Conservation (phyloP, 345 rosid species). For the Laguncularia racemosa region DNA sequence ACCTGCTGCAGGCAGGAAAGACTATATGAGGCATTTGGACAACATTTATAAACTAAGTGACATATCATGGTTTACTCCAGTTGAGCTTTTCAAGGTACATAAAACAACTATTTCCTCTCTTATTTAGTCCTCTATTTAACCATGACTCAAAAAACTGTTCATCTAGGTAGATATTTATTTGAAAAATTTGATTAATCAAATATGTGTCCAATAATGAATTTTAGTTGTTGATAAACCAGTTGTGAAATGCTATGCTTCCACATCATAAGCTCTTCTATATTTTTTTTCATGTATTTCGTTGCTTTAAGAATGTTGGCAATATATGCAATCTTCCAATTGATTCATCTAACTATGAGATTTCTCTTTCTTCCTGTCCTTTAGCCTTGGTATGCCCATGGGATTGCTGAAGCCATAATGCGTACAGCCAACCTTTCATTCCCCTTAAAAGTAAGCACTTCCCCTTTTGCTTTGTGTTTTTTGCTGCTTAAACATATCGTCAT, state of each 20-base stretch:
- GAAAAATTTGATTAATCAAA: no score
- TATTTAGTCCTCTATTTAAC: background rate
- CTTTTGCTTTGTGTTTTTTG: no score
- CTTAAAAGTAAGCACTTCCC: conserved; percentile 43
- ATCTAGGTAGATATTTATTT: no score
- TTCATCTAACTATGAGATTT: no score
- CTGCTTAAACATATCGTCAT: background rate
- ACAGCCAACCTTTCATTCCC: conserved; percentile 88
- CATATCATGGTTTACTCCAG: conserved; percentile 96
- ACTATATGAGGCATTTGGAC: conserved; percentile 73
- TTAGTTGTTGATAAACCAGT: no score
- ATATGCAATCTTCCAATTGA: no score
- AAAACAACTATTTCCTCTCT: background rate
- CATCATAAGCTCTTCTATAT: no score
- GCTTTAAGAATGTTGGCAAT: no score
- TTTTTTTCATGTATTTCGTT: no score
- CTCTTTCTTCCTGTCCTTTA: conserved; percentile 6
- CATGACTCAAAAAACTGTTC: no score
- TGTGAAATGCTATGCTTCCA: no score
- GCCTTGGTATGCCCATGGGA: conserved; percentile 99
- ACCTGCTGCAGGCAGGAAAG: conserved; percentile 59
- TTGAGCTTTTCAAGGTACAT: conserved; percentile 91
- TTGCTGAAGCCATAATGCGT: conserved; percentile 90
- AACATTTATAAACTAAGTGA: conserved; percentile 86
- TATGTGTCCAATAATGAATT: no score